Percentiles rank a stretch among this genome's conserved stretches.
Evolutionary conservation across 768 basidiomycete species (phyloP).

Genomic region (Russula compacta): DNA sequence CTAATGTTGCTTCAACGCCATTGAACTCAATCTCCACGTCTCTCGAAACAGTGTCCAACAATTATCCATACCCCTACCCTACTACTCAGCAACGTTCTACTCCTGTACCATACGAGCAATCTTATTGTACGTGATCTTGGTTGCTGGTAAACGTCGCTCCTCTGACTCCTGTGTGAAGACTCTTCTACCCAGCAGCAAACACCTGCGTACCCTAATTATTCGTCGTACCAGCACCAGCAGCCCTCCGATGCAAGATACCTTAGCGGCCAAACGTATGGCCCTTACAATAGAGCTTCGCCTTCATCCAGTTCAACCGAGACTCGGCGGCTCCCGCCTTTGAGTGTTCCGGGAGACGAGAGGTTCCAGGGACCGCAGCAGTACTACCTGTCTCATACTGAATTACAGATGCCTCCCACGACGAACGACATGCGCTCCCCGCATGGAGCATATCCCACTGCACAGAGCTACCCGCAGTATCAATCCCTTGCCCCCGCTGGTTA

Average conservation of each 20-base stretch:
- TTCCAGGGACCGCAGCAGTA: background rate
- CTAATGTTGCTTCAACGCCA: conserved; percentile 9
- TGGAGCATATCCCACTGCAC: conserved; percentile 1
- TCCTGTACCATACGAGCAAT: conserved; percentile 4
- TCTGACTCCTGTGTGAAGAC: conserved; percentile 7
- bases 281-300: conserved; percentile 11
- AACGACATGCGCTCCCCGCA: conserved; percentile 15
- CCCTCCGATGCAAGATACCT: conserved; percentile 4
- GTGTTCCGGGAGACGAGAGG: conserved; percentile 1
- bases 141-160: background rate
- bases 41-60: conserved; percentile 11
- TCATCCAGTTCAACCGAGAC: background rate
- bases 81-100: conserved; percentile 10
- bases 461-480: conserved; percentile 4
- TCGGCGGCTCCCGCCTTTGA: conserved; percentile 7
- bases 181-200: conserved; percentile 4
- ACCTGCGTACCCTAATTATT: conserved; percentile 2
- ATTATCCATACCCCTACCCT: conserved; percentile 1
- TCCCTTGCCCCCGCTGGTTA: background rate
- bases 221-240: conserved; percentile 3
- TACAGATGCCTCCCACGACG: conserved; percentile 4
- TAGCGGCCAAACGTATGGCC: background rate
- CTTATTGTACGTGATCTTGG: conserved; percentile 9
- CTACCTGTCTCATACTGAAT: background rate
- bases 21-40: conserved; percentile 10